A percentile compares a stretch with the other conserved stretches of the same genome.
phyloP scores from a whole-genome alignment of 352 stramenopile genomes.

The Thalassiosira mediterranea region DNA sequence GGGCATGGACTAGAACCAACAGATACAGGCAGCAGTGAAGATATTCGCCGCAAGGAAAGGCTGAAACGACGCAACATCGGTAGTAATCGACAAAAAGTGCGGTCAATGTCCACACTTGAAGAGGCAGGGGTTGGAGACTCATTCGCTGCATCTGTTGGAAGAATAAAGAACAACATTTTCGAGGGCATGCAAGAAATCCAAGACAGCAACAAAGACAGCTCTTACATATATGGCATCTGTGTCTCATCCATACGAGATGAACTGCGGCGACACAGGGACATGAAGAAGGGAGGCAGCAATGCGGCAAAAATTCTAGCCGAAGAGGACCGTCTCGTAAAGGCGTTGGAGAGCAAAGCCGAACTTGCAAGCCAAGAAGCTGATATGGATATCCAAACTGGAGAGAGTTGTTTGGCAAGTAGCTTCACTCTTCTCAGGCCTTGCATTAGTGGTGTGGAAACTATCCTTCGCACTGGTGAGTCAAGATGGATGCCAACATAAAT shows the following conservation, averaged over 20 bases:
- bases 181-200: slow-evolving; percentile 23
- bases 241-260: slow-evolving; percentile 54
- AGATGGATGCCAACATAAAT: too few relatives aligned
- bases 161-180: slow-evolving; percentile 48
- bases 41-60: slow-evolving; percentile 51
- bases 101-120: slow-evolving; percentile 15
- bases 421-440: slow-evolving; percentile 67
- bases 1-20: slow-evolving; percentile 19
- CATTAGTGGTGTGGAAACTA: slow-evolving; percentile 63
- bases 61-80: slow-evolving; percentile 50
- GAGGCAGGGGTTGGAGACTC: slow-evolving; percentile 34
- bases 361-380: slow-evolving; percentile 6
- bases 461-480: slow-evolving; percentile 57
- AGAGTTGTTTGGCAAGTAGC: slow-evolving; percentile 61
- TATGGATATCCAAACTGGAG: slow-evolving; percentile 53
- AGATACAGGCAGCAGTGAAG: slow-evolving; percentile 43
- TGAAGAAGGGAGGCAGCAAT: slow-evolving; percentile 56
- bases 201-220: too few relatives aligned
- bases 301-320: slow-evolving; percentile 64
- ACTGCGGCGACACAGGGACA: slow-evolving; percentile 28
- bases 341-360: slow-evolving; percentile 28
- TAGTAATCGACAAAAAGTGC: slow-evolving; percentile 31
- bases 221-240: too few relatives aligned
- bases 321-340: slow-evolving; percentile 45
- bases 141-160: slow-evolving; percentile 13